phyloP scores from a whole-genome alignment of 495 filamentous ascomycete species.

The Aspergillus ellipticus region DNA sequence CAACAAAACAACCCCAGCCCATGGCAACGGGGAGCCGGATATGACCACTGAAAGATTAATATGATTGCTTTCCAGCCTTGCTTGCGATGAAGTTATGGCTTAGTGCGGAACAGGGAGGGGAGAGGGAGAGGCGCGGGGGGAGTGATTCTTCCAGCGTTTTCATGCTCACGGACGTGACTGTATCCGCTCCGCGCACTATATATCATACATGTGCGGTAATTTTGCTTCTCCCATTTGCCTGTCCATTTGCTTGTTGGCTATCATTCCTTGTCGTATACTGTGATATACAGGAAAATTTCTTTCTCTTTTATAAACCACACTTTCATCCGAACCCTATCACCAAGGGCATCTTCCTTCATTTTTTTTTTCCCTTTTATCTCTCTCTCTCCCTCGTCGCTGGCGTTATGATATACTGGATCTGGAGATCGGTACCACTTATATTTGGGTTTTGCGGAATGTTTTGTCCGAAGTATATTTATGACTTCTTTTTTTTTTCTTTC shows the following conservation, averaged over 20 bases:
- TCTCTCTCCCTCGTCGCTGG: slow-evolving; percentile 19
- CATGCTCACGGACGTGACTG: slow-evolving; percentile 20
- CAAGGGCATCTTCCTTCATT: neutral
- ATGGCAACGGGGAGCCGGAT: slow-evolving; percentile 65
- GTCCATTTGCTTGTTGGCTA: slow-evolving; percentile 13
- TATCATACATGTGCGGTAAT: slow-evolving; percentile 10
- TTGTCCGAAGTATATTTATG: neutral
- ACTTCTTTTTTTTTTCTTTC: slow-evolving; percentile 22
- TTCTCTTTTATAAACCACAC: slow-evolving; percentile 4
- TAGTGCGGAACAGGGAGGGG: slow-evolving; percentile 29
- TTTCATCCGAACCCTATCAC: slow-evolving; percentile 11
- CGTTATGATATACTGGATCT: slow-evolving; percentile 2
- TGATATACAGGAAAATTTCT: slow-evolving; percentile 22
- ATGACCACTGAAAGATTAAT: slow-evolving; percentile 49
- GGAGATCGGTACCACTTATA: slow-evolving; percentile 1
- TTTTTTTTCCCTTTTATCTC: slow-evolving; percentile 12
- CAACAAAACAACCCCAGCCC: slow-evolving; percentile 57
- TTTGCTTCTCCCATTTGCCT: slow-evolving; percentile 16
- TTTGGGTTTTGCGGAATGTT: neutral
- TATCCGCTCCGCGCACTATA: slow-evolving; percentile 4
- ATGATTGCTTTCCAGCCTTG: slow-evolving; percentile 25
- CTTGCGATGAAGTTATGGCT: slow-evolving; percentile 44
- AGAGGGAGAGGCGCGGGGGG: slow-evolving; percentile 2
- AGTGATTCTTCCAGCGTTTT: slow-evolving; percentile 26
- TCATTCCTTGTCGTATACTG: slow-evolving; percentile 13